These are phyloP conservation scores for Rubia tinctorum DNA, from an alignment of 305 asterid species.

Conservation along the genomic window DNA sequence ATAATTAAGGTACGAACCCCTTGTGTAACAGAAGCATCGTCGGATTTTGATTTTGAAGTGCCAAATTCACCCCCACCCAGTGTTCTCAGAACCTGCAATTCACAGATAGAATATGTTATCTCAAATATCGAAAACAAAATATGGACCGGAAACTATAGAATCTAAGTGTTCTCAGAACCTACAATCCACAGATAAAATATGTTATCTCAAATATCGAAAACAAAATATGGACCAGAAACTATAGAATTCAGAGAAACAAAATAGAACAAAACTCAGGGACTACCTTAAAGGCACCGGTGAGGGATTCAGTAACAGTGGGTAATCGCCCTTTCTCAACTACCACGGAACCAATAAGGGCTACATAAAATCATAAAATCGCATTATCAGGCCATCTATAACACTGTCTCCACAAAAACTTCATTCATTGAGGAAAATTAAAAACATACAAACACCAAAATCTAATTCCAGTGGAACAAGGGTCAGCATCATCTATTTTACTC, in stretches of 20 bases:
- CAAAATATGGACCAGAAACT: constrained; percentile 1
- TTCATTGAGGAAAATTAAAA: background rate
- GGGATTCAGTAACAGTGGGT: constrained; percentile 47
- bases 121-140: too few species aligned
- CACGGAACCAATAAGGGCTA: constrained; percentile 83
- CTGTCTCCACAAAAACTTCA: background rate
- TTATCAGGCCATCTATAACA: background rate
- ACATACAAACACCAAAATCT: background rate
- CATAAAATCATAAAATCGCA: background rate
- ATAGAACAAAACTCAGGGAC: background rate
- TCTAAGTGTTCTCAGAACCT: too few species aligned
- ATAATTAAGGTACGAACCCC: constrained; percentile 46
- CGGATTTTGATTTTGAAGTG: too few species aligned
- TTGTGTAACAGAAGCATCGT: constrained; percentile 66
- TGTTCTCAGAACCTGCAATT: constrained; percentile 41
- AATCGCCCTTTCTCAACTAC: constrained; percentile 75
- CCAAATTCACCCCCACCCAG: constrained; percentile 54
- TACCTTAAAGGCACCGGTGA: constrained; percentile 84
- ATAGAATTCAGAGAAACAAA: background rate
- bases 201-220: too few species aligned
- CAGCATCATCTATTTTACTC: background rate
- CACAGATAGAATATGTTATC: background rate
- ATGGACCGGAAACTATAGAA: too few species aligned
- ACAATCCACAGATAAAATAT: too few species aligned
- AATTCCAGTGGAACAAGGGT: too few species aligned